These are phyloP conservation scores for Taiozyma sp. DNA, from an alignment of 1,139 yeast species.

Conservation along the genomic window DNA sequence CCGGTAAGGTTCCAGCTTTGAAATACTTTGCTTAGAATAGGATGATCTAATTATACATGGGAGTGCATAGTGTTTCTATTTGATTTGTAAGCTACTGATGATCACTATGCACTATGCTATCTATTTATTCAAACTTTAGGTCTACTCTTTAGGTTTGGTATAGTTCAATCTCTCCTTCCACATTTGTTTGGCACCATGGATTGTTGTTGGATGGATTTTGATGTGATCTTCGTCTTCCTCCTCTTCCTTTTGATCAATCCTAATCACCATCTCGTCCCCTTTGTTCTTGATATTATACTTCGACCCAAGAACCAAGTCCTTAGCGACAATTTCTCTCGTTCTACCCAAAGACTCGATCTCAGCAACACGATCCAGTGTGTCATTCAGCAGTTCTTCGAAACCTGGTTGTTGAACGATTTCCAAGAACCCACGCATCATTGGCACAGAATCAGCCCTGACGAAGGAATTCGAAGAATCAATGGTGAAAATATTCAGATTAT, in stretches of 20 bases:
- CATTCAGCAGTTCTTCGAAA: slow-evolving; percentile 63
- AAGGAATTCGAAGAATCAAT: slow-evolving; percentile 69
- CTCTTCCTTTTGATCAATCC: slow-evolving; percentile 10
- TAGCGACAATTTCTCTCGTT: slow-evolving; percentile 73
- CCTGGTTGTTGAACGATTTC: slow-evolving; percentile 73
- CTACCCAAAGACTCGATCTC: slow-evolving; percentile 79
- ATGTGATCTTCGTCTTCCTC: slow-evolving; percentile 20
- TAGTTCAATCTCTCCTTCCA: slow-evolving; percentile 19
- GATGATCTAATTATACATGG: too few species aligned
- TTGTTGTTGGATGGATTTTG: slow-evolving; percentile 23
- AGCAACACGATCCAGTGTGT: slow-evolving; percentile 66
- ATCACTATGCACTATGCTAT: neutral
- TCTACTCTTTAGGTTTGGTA: neutral
- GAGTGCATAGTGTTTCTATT: too few species aligned
- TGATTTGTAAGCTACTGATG: neutral
- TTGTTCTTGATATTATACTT: slow-evolving; percentile 29
- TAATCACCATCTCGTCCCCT: slow-evolving; percentile 5
- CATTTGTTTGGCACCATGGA: slow-evolving; percentile 17
- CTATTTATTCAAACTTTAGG: neutral
- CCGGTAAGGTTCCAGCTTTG: slow-evolving; percentile 40
- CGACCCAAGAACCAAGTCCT: slow-evolving; percentile 60
- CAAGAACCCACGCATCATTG: slow-evolving; percentile 87
- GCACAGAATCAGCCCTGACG: slow-evolving; percentile 78
- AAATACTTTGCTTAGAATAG: slow-evolving; percentile 31
- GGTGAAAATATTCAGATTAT: slow-evolving; percentile 72